These are phyloP conservation scores for Vanrija sp. DNA, from an alignment of 1,284 basidiomycete species.

Conservation along the genomic window DNA sequence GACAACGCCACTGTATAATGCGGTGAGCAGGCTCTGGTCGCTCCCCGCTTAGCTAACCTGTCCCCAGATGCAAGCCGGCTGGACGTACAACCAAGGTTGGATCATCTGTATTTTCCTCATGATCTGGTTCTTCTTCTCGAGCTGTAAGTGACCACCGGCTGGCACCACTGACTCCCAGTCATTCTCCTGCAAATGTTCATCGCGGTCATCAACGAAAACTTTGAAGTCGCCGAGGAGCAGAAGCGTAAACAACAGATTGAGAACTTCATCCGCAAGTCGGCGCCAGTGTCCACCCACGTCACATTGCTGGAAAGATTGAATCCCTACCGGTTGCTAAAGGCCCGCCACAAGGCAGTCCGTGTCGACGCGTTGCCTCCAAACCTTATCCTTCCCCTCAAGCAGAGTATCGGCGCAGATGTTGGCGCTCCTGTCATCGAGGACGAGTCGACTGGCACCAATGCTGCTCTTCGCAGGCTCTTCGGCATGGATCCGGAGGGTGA, in stretches of 20 bases:
- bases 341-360: conserved; percentile 67
- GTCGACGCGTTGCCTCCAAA: conserved; percentile 68
- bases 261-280: conserved; percentile 52
- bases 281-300: conserved; percentile 50
- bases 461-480: conserved; percentile 29
- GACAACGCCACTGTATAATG: conserved; percentile 75
- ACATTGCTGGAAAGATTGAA: conserved; percentile 76
- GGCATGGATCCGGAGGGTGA: conserved; percentile 27
- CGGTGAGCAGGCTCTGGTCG: conserved; percentile 45
- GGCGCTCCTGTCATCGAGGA: conserved; percentile 10
- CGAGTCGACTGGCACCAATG: conserved; percentile 15
- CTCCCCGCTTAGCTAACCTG: background rate
- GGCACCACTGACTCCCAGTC: conserved; percentile 54
- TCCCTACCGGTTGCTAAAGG: conserved; percentile 77
- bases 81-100: conserved; percentile 65
- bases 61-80: conserved; percentile 55
- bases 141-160: conserved; percentile 60
- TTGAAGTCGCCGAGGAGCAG: conserved; percentile 84
- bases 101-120: conserved; percentile 73
- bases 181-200: conserved; percentile 98
- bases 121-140: conserved; percentile 88
- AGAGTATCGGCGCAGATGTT: conserved; percentile 65
- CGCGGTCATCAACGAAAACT: conserved; percentile 86
- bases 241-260: conserved; percentile 80
- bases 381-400: conserved; percentile 70